phyloP scores from a whole-genome alignment of 306 rosid genomes.

The Pyrus bretschneideri region DNA sequence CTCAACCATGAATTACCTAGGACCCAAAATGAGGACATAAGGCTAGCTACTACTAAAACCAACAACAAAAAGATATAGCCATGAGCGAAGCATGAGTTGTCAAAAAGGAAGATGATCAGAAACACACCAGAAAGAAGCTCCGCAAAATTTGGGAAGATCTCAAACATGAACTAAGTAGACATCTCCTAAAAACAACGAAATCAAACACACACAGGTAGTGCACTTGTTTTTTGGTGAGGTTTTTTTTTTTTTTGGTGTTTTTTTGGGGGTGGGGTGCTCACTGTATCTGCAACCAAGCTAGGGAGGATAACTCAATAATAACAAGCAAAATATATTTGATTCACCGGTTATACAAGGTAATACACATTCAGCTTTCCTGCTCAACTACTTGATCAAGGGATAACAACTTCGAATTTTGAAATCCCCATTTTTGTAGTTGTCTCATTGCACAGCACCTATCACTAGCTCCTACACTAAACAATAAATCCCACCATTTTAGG shows the following conservation, averaged over 20 bases:
- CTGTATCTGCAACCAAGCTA: not conserved
- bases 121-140: not conserved
- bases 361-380: not conserved
- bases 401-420: not conserved
- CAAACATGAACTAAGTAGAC: not conserved
- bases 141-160: not conserved
- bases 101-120: not conserved
- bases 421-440: not conserved
- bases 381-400: not conserved
- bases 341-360: not conserved
- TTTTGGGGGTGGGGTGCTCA: no score
- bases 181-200: not conserved
- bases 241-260: no score
- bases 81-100: not conserved
- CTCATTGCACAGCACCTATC: not conserved
- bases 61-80: not conserved
- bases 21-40: not conserved
- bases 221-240: no score
- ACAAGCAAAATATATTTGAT: not conserved
- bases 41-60: not conserved
- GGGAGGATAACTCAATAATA: not conserved
- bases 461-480: not conserved
- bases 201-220: no score
- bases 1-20: not conserved
- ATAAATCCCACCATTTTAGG: not conserved